phyloP scores from a whole-genome alignment of 2,329 filamentous ascomycete species.

The Ophiostoma perfectum region DNA sequence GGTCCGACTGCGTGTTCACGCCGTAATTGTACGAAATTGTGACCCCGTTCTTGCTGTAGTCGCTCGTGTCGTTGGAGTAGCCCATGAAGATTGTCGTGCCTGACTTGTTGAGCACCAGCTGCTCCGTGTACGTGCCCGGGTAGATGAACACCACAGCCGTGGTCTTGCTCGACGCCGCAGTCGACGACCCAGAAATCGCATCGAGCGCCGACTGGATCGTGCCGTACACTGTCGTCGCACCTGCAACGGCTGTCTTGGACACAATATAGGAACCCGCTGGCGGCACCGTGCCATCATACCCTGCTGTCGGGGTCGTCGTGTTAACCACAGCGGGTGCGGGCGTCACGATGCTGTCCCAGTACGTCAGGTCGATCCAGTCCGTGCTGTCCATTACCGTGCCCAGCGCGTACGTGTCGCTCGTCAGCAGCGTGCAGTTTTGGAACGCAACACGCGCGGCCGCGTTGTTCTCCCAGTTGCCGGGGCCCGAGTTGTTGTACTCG shows the following conservation, averaged over 20 bases:
- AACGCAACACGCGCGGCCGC: conserved; percentile 31
- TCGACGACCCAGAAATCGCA: conserved; percentile 26
- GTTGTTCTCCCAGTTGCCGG: conserved; percentile 14
- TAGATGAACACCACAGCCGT: conserved; percentile 52
- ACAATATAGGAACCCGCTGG: neutral
- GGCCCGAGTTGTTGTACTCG: conserved; percentile 8
- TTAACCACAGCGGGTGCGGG: conserved; percentile 21
- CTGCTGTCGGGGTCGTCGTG: conserved; percentile 33
- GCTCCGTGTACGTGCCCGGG: conserved; percentile 55
- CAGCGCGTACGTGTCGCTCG: conserved; percentile 28
- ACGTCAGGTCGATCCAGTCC: conserved; percentile 29
- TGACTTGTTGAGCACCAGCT: conserved; percentile 44
- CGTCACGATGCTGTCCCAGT: conserved; percentile 24
- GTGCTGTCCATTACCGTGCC: conserved; percentile 29
- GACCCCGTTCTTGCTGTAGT: conserved; percentile 54
- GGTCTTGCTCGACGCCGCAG: conserved; percentile 40
- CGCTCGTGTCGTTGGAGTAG: conserved; percentile 48
- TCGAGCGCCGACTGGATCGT: conserved; percentile 3
- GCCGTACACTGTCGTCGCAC: neutral
- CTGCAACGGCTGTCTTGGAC: neutral
- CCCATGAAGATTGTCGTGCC: conserved; percentile 49
- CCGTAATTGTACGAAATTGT: conserved; percentile 43
- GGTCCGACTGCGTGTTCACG: conserved; percentile 33
- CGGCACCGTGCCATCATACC: neutral
- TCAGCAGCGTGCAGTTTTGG: conserved; percentile 28